These are phyloP conservation scores for Paramarasmius palmivorus DNA, from an alignment of 1,284 basidiomycete genomes.

Conservation along the genomic window DNA sequence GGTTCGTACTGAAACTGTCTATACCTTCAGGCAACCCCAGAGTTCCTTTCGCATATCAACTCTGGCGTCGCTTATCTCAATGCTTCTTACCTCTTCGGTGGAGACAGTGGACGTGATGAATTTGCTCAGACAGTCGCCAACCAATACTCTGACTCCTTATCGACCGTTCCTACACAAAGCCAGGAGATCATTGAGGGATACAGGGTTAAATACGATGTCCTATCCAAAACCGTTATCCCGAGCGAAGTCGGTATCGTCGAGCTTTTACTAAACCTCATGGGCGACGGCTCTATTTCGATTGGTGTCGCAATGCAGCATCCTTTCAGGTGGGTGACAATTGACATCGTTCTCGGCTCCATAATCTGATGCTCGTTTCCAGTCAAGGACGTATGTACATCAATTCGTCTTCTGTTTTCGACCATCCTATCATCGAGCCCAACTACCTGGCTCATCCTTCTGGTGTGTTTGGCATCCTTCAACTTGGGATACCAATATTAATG, in stretches of 20 bases:
- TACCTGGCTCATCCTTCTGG: constrained; percentile 52
- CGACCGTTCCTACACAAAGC: constrained; percentile 48
- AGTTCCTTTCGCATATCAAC: constrained; percentile 67
- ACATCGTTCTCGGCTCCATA: constrained; percentile 4
- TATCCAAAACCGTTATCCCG: constrained; percentile 43
- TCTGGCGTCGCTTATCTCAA: constrained; percentile 68
- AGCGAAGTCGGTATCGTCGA: constrained; percentile 56
- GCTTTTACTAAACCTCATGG: constrained; percentile 59
- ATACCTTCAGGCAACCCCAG: constrained; percentile 28
- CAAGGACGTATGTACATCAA: constrained; percentile 38
- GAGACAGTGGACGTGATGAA: constrained; percentile 18
- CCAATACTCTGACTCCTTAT: constrained; percentile 4
- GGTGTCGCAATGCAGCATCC: constrained; percentile 73
- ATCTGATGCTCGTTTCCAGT: constrained; percentile 14
- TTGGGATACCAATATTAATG: not conserved
- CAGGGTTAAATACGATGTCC: constrained; percentile 58
- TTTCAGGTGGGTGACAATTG: constrained; percentile 44
- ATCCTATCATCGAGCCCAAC: constrained; percentile 43
- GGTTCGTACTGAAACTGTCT: not conserved
- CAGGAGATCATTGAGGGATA: constrained; percentile 59
- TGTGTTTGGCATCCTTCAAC: constrained; percentile 13
- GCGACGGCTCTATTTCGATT: constrained; percentile 48
- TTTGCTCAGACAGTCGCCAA: constrained; percentile 33
- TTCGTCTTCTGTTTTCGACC: constrained; percentile 36
- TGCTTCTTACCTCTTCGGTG: constrained; percentile 48